Evolutionary conservation across 2,329 filamentous ascomycete species (phyloP), one percentile per base, ranked within the genome.

Genomic region (Fusarium torulosum): DNA sequence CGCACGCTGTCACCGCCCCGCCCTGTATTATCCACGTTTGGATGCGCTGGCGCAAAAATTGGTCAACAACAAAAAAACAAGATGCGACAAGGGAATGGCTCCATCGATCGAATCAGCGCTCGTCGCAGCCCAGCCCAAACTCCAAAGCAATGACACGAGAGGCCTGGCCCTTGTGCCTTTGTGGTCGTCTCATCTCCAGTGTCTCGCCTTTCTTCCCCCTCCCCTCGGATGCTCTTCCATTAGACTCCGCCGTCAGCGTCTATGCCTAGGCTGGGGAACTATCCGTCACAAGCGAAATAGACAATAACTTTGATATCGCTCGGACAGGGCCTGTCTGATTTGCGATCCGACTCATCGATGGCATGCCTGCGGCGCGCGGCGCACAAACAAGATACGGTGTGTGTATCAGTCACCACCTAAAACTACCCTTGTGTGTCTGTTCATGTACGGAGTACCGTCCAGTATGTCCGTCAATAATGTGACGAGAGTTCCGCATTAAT

Each of bases 1-100:
- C 69, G 65, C 65, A 69, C 66, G 72, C 61, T 73, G 71, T 73
- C 71, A 73, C 71, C 71, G 71, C 70, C 66, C 72, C 72, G 70
- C 70, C 64, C 59, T 59, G 20, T 31, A 49, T 59, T 63, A 70
- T 66, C 71, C 71, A 73, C 63, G 71, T 72, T 61, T 62, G 63
- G 58, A 74, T 74, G 72, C 70, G 72, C 72, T 69, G 66, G 66
- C 66, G 66, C 66, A 69, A 73, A 70, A 68, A 67, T 59, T 54
- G 65, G 70, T 72, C 69, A 70, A 72, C 69, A 73, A 70, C 63
- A 66, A 60, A 35, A 67, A 65, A 72, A 63, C 59, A 67, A 68
- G 69, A 74, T 72, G 72, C 72, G 68, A 74, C 70, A 69, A 54
- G 50, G 52, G 59, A 61, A 68, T 59, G 53, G 53, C 56, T 60